Conservation (phyloP, 257 asterid species). For the Scutellaria minor region DNA sequence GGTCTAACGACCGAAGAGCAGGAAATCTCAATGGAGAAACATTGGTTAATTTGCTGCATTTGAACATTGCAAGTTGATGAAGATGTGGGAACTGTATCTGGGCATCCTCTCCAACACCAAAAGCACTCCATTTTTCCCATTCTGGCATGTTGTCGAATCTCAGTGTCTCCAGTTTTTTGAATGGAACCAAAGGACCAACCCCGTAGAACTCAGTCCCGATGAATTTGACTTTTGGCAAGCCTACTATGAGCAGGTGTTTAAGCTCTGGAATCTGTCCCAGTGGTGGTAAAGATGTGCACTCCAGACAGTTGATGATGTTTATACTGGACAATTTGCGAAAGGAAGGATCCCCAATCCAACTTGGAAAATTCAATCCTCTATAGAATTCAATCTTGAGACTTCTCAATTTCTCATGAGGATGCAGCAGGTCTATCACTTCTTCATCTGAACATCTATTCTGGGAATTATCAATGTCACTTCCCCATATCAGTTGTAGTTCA, state of each 20-base stretch:
- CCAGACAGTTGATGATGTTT: conserved; percentile 48
- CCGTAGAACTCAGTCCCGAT: conserved; percentile 62
- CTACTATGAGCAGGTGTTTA: conserved; percentile 55
- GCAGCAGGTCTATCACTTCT: conserved; percentile 55
- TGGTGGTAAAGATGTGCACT: conserved; percentile 60
- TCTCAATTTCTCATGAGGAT: conserved; percentile 55
- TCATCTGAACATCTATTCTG: conserved; percentile 41
- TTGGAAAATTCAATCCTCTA: conserved; percentile 52
- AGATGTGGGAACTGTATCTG: conserved; percentile 53
- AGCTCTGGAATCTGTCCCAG: conserved; percentile 63
- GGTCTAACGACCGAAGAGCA: conserved; percentile 50
- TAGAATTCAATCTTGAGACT: conserved; percentile 56
- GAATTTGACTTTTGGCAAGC: conserved; percentile 55
- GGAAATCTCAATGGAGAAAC: conserved; percentile 59
- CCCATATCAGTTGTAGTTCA: conserved; percentile 63
- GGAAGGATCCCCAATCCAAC: conserved; percentile 65
- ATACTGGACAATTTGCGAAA: conserved; percentile 50
- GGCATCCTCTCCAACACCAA: conserved; percentile 29
- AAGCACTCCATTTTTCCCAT: conserved; percentile 65
- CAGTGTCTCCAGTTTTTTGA: conserved; percentile 60
- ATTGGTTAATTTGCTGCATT: conserved; percentile 52
- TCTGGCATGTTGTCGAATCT: conserved; percentile 64
- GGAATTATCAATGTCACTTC: conserved; percentile 41
- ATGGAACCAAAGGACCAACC: conserved; percentile 41
- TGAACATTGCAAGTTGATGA: conserved; percentile 58